phyloP scores from a whole-genome alignment of 768 basidiomycete species.

The Candolleomyces aberdarensis region DNA sequence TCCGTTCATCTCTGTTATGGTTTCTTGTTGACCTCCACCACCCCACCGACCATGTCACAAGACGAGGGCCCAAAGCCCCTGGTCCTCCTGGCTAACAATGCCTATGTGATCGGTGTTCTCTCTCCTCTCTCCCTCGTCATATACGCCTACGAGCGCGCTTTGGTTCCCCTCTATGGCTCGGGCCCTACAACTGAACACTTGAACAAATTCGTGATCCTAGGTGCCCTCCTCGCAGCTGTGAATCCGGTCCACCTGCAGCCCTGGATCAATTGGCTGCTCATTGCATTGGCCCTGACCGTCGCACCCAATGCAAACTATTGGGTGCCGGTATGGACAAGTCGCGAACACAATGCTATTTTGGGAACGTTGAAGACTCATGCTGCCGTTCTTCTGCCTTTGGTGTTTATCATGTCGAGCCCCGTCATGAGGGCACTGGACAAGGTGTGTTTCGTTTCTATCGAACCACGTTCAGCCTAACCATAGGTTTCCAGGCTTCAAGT shows the following conservation, averaged over 20 bases:
- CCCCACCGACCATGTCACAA: too few species aligned
- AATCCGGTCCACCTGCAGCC: conserved; percentile 35
- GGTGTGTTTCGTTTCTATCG: conserved; percentile 4
- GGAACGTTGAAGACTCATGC: conserved; percentile 62
- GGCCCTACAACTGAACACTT: conserved; percentile 53
- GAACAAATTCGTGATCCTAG: conserved; percentile 29
- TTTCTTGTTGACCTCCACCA: too few species aligned
- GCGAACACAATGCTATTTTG: conserved; percentile 46
- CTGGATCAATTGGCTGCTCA: conserved; percentile 29
- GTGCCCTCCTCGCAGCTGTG: conserved; percentile 35
- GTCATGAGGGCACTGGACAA: conserved; percentile 26
- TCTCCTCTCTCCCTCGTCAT: conserved; percentile 53
- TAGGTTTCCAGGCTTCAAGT: not conserved
- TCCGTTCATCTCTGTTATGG: not conserved
- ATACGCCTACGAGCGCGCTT: conserved; percentile 57
- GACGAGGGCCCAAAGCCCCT: not conserved
- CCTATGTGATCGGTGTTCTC: conserved; percentile 7
- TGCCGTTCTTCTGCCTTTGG: conserved; percentile 52
- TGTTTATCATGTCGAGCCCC: conserved; percentile 47
- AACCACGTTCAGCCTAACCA: not conserved
- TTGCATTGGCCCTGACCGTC: conserved; percentile 38
- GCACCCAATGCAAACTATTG: conserved; percentile 69
- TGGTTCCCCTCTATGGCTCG: conserved; percentile 70
- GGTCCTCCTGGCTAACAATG: conserved; percentile 2
- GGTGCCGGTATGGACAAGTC: conserved; percentile 57